These are phyloP conservation scores for Sclerospora graminicola DNA, from an alignment of 352 stramenopile species.

Conservation along the genomic window DNA sequence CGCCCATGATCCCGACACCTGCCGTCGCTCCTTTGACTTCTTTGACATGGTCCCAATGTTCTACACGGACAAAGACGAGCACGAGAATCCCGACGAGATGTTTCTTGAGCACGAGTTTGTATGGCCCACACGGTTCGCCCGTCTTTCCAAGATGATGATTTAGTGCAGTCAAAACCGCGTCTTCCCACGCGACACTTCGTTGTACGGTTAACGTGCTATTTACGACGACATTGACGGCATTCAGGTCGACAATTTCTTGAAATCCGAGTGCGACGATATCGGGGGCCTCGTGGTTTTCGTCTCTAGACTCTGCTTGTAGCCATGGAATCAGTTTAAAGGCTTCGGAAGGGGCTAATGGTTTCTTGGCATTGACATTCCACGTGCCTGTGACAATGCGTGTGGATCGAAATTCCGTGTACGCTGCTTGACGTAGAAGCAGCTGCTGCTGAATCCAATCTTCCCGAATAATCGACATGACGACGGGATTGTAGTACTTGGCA, in stretches of 20 bases:
- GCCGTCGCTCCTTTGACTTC: constrained; percentile 88
- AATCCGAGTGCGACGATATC: constrained; percentile 80
- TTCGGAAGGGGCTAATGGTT: constrained; percentile 67
- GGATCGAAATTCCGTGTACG: constrained; percentile 58
- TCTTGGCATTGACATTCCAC: constrained; percentile 99
- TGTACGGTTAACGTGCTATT: constrained; percentile 91
- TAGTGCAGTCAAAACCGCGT: constrained; percentile 84
- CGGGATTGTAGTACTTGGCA: constrained; percentile 68
- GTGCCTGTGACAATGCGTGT: constrained; percentile 80
- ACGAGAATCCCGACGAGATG: constrained; percentile 96
- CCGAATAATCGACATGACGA: constrained; percentile 77
- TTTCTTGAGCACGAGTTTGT: constrained; percentile 79
- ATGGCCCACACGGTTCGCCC: constrained; percentile 22
- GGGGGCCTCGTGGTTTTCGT: constrained; percentile 13
- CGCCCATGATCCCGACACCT: constrained; percentile 96
- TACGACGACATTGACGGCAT: constrained; percentile 97
- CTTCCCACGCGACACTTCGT: constrained; percentile 81
- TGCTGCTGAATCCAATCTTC: constrained; percentile 85
- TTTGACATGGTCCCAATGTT: constrained; percentile 66
- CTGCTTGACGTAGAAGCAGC: constrained; percentile 37
- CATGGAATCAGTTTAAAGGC: constrained; percentile 55
- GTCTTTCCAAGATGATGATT: constrained; percentile 57
- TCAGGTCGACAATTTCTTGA: constrained; percentile 99
- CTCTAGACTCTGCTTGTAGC: constrained; percentile 27
- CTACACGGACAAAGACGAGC: constrained; percentile 90